Base-by-base conservation (phyloP, 495 filamentous ascomycete species). In the Penicillium coprophilum region DNA sequence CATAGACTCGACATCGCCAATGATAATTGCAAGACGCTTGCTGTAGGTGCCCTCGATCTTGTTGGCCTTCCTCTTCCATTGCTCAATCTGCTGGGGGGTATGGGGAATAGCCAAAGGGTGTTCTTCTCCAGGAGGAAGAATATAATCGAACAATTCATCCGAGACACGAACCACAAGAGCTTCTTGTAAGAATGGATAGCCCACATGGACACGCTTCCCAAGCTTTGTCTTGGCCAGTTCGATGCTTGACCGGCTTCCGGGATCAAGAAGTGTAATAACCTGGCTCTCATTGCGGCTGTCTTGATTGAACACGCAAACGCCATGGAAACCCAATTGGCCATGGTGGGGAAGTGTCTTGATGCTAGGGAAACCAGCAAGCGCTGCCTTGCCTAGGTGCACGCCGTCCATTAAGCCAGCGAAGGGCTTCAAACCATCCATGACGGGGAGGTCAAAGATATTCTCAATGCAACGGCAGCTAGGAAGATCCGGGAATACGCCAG, bases 201-300 rank as follows among this genome's bases (percentile, higher is more conserved):
- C 95, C 57, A 97, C 90, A 69, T 91, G 89, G 50, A 95, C 90
- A 66, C 85, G 86, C 65, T 91, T 80, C 43, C 92, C 92, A 46
- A 99, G 80, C 60, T 90, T 92, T 58, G 74, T 68, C 65, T 90
- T 91, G 4, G 92, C 91, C 44, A 80, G 67, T 59, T 88, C 85
- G 34, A 86, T 78, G 59, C 80, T 89, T 39, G 87, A 86, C 20
- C 86, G 82, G 56, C 74, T 75, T 50, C 90, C 91, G 8, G 87
- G 81, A 53, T 93, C 87, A 36, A 86, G 71, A 28, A 97, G 73
- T 12, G 88, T 96, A 56, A 97, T 80, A 13, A 97, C 82, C 89
- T 97, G 95, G 66, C 92, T 97, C 77, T 97, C 90, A 62, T 97
- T 97, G 50, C 92, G 86, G 65, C 91, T 96, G 43, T 97, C 93